phyloP scores from a whole-genome alignment of 305 asterid species.

The Plantago coronopus region DNA sequence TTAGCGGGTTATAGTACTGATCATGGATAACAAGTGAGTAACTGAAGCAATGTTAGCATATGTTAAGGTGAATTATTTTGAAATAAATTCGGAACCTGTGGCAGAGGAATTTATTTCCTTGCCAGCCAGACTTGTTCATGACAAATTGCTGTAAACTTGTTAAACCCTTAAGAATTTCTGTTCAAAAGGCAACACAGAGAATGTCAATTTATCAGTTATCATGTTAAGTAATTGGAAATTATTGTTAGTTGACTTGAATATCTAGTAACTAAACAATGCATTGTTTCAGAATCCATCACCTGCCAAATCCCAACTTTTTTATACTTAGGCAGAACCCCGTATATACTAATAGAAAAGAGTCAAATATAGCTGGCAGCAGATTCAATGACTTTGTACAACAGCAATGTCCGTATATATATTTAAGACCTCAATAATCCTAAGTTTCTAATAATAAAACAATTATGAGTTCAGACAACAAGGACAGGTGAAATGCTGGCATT shows the following conservation, averaged over 20 bases:
- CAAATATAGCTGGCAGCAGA: slow-evolving; percentile 26
- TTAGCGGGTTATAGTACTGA: neutral
- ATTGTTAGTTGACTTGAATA: slow-evolving; percentile 25
- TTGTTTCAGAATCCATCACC: slow-evolving; percentile 26
- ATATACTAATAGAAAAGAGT: slow-evolving; percentile 12
- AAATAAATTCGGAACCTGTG: neutral
- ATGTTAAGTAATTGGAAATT: slow-evolving; percentile 13
- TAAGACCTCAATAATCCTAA: slow-evolving; percentile 22
- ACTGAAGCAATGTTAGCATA: neutral
- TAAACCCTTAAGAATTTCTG: neutral
- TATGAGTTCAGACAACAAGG: slow-evolving; percentile 30
- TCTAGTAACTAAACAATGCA: slow-evolving; percentile 19
- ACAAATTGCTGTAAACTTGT: neutral
- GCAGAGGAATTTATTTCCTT: neutral
- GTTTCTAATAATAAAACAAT: slow-evolving; percentile 14
- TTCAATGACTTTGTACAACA: slow-evolving; percentile 33
- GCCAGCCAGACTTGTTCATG: slow-evolving; percentile 1
- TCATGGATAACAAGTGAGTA: neutral
- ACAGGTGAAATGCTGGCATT: slow-evolving; percentile 38
- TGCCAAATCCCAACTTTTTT: slow-evolving; percentile 23
- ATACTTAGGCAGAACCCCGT: neutral
- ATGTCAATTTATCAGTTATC: neutral
- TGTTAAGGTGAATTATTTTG: neutral
- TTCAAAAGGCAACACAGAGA: neutral
- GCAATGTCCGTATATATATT: neutral